phyloP scores from a whole-genome alignment of 805 yeast species.

The Teunomyces atbi region DNA sequence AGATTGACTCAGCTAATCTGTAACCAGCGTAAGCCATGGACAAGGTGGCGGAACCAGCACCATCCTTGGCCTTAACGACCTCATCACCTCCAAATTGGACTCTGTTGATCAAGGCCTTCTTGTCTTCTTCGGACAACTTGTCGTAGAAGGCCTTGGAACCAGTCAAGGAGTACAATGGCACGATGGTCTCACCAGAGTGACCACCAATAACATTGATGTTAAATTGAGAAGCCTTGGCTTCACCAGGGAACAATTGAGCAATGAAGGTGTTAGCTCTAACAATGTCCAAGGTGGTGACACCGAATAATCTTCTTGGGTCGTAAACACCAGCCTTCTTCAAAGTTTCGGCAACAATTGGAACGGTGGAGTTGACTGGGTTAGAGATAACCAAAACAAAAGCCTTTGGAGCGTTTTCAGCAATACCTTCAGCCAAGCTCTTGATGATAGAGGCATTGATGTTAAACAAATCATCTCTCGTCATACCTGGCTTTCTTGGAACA shows the following conservation, averaged over 20 bases:
- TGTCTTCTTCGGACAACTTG: constrained; percentile 33
- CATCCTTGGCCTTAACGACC: constrained; percentile 92
- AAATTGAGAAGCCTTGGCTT: constrained; percentile 49
- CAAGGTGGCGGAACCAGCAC: constrained; percentile 91
- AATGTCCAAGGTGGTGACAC: constrained; percentile 85
- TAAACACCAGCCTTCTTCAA: constrained; percentile 65
- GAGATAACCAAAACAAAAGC: constrained; percentile 83
- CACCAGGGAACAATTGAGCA: constrained; percentile 49
- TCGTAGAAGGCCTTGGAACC: constrained; percentile 31
- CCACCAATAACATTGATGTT: constrained; percentile 86
- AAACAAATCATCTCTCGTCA: constrained; percentile 90
- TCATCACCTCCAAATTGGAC: constrained; percentile 84
- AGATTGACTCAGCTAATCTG: constrained; percentile 62
- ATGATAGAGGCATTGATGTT: constrained; percentile 82
- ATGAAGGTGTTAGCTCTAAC: constrained; percentile 85
- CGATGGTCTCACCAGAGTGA: constrained; percentile 93
- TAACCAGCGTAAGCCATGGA: constrained; percentile 96
- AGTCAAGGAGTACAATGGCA: constrained; percentile 68
- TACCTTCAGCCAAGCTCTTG: constrained; percentile 67
- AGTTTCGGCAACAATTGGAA: constrained; percentile 83
- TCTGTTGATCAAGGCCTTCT: constrained; percentile 39
- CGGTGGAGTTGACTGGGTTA: constrained; percentile 92
- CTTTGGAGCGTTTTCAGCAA: constrained; percentile 68
- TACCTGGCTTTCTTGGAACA: constrained; percentile 90
- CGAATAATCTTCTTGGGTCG: constrained; percentile 73